Base-by-base conservation (phyloP, 2,329 filamentous ascomycete species). In the Hawksworthiomyces lignivorus region DNA sequence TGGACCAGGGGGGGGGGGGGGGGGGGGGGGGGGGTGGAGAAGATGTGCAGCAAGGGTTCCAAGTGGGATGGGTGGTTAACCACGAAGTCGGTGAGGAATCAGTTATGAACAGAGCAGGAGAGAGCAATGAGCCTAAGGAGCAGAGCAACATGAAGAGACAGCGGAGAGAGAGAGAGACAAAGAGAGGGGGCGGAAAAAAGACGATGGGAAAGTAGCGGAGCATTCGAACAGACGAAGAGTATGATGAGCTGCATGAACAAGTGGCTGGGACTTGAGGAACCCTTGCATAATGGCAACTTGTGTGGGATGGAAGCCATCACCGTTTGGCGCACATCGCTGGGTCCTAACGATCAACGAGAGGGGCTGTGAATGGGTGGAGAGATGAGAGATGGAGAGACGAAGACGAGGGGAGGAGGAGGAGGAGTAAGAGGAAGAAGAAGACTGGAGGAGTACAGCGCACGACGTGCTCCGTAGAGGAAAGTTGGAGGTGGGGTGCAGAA, bases 181-280 rank as follows among this genome's bases (percentile, higher is more conserved):
- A 29, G n/a, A 17, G 15, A 29, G 17, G 11, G 19, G n/a, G 29
- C 34, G 22, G 22, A 34, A 8, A 12, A 26, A 8, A 26, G 34
- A 28, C 22, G 15, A 36, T 19, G 20, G 12, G 20, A 32, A 34
- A 42, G 24, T 22, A 20, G 11, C 26, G 19, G 21, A 33, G 33
- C 19, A 41, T 31, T 12, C 21, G 33, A 24, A 35, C 26, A 36
- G 34, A 29, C 35, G 36, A 29, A n/a, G n/a, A n/a, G n/a, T 36
- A 52, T 52, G 52, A 62, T 64, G 62, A 65, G 62, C 50, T 67
- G 63, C 64, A 67, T 67, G 63, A 66, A 65, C 61, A 62, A 58
- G 61, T 58, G 56, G 28, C 31, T 11, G 29, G 36, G 20, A 14
- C 46, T 47, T 45, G 53, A 53, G 53, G 53, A 56, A 61, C 54